phyloP scores from a whole-genome alignment of 106 monocot genomes.

The Dendrobium nobile region DNA sequence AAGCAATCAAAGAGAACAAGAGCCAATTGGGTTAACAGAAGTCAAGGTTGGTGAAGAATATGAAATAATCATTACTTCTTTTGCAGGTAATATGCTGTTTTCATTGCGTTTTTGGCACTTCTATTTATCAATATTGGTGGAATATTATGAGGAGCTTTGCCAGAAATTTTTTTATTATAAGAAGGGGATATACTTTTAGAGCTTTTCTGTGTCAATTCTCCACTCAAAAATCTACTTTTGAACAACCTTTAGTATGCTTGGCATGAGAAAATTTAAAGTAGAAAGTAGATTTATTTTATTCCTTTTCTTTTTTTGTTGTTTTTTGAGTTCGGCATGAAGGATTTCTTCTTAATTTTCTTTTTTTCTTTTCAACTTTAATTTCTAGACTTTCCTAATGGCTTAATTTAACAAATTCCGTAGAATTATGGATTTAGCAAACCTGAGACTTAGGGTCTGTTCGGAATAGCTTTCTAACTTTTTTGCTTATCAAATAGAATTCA shows the following conservation, averaged over 20 bases:
- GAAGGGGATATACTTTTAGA: neutral
- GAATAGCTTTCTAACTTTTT: too few species aligned
- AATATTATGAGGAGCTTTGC: neutral
- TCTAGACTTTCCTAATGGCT: neutral
- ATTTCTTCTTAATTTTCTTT: neutral
- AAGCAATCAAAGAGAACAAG: slow-evolving; percentile 16
- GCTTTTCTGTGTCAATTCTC: neutral
- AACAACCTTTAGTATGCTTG: neutral
- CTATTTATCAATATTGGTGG: neutral
- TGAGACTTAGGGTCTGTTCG: neutral
- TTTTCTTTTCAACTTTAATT: neutral
- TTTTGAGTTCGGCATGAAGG: neutral
- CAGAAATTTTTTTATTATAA: neutral
- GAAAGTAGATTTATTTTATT: neutral
- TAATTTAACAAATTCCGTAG: neutral
- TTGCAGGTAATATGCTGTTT: slow-evolving; percentile 6
- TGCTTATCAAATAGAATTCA: too few species aligned
- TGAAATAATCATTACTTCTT: slow-evolving; percentile 26
- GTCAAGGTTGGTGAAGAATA: slow-evolving; percentile 51
- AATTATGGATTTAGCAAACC: neutral
- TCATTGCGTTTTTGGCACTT: neutral
- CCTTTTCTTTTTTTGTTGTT: neutral
- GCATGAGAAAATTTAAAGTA: neutral
- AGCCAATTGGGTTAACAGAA: slow-evolving; percentile 51
- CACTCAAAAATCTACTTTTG: neutral